Evolutionary conservation across 1,284 basidiomycete genomes (phyloP).

Genomic region (Hypsizygus ulmarius): DNA sequence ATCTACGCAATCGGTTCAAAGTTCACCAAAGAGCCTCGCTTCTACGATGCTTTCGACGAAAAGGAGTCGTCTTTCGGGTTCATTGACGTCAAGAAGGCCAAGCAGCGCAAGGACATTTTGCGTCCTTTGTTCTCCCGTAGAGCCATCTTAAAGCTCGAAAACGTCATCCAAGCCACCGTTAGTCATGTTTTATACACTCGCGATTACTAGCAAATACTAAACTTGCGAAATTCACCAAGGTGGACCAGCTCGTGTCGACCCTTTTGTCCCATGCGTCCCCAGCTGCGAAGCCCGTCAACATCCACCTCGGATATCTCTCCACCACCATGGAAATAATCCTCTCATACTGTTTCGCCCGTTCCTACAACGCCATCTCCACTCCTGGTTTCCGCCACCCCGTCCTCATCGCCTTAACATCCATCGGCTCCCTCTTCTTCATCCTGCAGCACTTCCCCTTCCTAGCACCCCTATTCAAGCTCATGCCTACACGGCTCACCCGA

Average conservation of each 20-base stretch:
- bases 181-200: conserved; percentile 1
- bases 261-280: conserved; percentile 13
- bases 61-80: conserved; percentile 24
- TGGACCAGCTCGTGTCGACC: conserved; percentile 18
- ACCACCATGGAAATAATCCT: conserved; percentile 28
- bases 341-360: conserved; percentile 27
- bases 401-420: conserved; percentile 22
- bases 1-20: conserved; percentile 28
- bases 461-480: conserved; percentile 11
- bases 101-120: conserved; percentile 27
- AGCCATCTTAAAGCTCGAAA: conserved; percentile 28
- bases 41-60: conserved; percentile 27
- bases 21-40: conserved; percentile 27
- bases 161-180: conserved; percentile 27
- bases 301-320: conserved; percentile 17
- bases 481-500: conserved; percentile 18
- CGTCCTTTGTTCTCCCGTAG: conserved; percentile 31
- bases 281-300: conserved; percentile 15
- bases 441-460: conserved; percentile 29
- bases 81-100: conserved; percentile 24
- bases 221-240: conserved; percentile 15
- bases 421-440: conserved; percentile 19
- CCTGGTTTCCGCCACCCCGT: conserved; percentile 27
- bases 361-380: conserved; percentile 18
- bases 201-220: background rate